Conservation (phyloP, 2,329 filamentous ascomycete species). For the Penicillium italicum region DNA sequence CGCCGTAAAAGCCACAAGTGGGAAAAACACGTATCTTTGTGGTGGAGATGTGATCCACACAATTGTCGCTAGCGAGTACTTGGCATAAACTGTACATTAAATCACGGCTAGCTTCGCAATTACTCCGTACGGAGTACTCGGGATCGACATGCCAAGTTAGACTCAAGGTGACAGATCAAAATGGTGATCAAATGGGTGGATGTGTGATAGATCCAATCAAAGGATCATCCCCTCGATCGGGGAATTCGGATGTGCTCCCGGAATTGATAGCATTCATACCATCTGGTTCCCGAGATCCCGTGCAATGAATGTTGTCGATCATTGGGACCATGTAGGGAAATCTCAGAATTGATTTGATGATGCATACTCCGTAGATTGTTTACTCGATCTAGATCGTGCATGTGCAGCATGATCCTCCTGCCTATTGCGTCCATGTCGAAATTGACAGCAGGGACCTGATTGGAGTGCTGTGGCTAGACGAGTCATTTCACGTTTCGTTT, state of each 20-base stretch:
- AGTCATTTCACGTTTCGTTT: not conserved
- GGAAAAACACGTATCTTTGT: not conserved
- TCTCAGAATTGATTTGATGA: not conserved
- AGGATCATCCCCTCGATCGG: not conserved
- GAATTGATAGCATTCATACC: not conserved
- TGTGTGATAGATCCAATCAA: not conserved
- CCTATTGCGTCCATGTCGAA: not conserved
- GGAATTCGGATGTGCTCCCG: too few relatives aligned
- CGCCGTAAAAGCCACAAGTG: not conserved
- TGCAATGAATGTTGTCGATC: not conserved
- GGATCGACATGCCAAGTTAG: constrained; percentile 1
- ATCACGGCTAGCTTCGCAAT: not conserved
- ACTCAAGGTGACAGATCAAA: not conserved
- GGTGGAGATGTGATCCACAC: constrained; percentile 2
- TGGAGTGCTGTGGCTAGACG: not conserved
- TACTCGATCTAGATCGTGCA: not conserved
- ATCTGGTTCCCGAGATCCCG: constrained; percentile 16
- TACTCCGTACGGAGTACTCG: too few relatives aligned
- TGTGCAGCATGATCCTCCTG: not conserved
- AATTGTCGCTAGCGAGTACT: not conserved
- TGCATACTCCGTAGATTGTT: not conserved
- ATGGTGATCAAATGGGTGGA: not conserved
- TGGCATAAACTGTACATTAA: not conserved
- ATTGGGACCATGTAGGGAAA: not conserved
- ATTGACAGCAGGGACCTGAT: not conserved